These are phyloP conservation scores for Psilocybe cubensis DNA, from an alignment of 768 basidiomycete genomes.

Conservation along the genomic window DNA sequence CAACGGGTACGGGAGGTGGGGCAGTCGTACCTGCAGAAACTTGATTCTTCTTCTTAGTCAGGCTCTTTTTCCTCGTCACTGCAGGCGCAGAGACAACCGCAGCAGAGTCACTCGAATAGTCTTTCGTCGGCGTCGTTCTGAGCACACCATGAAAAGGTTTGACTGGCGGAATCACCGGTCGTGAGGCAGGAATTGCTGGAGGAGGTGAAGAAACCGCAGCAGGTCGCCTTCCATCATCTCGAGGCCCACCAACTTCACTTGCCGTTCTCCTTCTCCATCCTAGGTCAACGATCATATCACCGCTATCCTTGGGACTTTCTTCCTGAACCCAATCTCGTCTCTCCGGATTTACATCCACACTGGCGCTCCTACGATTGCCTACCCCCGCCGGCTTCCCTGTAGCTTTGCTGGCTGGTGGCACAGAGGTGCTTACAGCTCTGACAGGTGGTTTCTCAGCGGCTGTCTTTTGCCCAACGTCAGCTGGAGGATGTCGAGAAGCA, in stretches of 20 bases:
- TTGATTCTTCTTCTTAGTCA: conserved; percentile 18
- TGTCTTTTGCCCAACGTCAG: not conserved
- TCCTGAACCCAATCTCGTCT: conserved; percentile 10
- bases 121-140: conserved; percentile 1
- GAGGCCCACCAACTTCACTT: conserved; percentile 16
- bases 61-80: conserved; percentile 20
- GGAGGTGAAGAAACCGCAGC: not conserved
- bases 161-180: not conserved
- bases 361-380: conserved; percentile 15
- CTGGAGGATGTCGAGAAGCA: not conserved
- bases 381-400: not conserved
- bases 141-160: not conserved
- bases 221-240: not conserved
- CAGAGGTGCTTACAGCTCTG: not conserved
- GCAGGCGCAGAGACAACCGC: conserved; percentile 4
- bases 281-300: conserved; percentile 24
- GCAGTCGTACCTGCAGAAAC: not conserved
- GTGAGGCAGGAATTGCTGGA: not conserved
- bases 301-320: not conserved
- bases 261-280: conserved; percentile 21
- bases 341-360: conserved; percentile 14
- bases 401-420: not conserved
- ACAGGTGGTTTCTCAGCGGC: not conserved
- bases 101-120: conserved; percentile 20
- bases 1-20: not conserved